Conservation (phyloP, 768 basidiomycete species). For the Leucocoprinus birnbaumii region DNA sequence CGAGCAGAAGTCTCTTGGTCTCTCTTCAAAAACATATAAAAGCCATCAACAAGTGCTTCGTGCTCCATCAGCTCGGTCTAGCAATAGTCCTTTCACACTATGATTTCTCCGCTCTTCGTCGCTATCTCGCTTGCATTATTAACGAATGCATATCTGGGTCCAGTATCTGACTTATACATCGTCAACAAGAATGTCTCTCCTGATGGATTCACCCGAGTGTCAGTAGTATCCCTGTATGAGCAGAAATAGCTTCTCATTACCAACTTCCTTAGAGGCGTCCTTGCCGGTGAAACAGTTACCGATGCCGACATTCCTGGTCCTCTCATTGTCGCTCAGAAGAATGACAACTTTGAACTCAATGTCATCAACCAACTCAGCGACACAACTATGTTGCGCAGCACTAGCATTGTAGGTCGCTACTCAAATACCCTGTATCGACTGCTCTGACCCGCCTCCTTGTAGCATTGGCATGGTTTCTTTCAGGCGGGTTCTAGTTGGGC, state of each 20-base stretch:
- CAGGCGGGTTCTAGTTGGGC: constrained; percentile 31
- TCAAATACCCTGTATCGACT: neutral
- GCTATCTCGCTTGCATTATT: neutral
- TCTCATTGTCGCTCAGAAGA: constrained; percentile 26
- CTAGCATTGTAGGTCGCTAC: constrained; percentile 40
- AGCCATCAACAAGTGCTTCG: too few species aligned
- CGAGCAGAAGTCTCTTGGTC: too few species aligned
- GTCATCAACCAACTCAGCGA: constrained; percentile 47
- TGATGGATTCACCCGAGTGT: constrained; percentile 45
- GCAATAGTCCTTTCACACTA: neutral
- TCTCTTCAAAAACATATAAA: too few species aligned
- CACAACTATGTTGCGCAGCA: constrained; percentile 43
- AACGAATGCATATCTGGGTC: constrained; percentile 18
- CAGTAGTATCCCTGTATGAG: constrained; percentile 12
- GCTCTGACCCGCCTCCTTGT: neutral
- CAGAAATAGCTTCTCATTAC: neutral
- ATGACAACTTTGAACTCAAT: constrained; percentile 41
- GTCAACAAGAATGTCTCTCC: constrained; percentile 42
- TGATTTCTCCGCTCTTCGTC: neutral
- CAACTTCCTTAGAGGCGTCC: constrained; percentile 20
- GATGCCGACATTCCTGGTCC: constrained; percentile 26
- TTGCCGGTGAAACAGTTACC: constrained; percentile 23
- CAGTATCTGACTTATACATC: constrained; percentile 31
- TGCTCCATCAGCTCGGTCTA: too few species aligned
- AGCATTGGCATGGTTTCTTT: constrained; percentile 47